Evolutionary conservation across 2,329 filamentous ascomycete species (phyloP), one percentile per base, ranked within the genome.

Genomic region (Thermothelomyces thermophilus): DNA sequence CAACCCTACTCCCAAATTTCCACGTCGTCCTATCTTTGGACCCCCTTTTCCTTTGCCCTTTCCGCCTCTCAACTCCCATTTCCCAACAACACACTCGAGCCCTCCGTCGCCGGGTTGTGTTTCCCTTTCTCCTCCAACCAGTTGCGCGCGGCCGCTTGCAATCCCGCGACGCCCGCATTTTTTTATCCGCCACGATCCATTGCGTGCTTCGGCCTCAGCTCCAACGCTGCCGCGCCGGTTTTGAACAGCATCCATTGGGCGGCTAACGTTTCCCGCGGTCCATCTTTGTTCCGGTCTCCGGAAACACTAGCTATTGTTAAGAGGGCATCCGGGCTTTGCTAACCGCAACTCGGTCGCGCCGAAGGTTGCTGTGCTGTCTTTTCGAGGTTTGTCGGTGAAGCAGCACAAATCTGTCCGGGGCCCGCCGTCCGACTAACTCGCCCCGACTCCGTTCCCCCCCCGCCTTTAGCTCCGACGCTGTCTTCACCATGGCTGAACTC

Each of bases 401-500:
- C 24, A 20, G 41, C 31, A n/a, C 35, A 17, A 26, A 5, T 26
- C 9, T 9, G 24, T 5, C 5, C 5, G 9, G 24, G 24, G 5
- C 24, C 5, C 24, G 24, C 24, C 24, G 5, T 9, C 26, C n/a
- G 26, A 26, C 37, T 20, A n/a, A 3, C 13, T 17, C 30, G 17
- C 2, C 34, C n/a, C 5, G 28, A 31, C 14, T 26, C 26, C 16
- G n/a, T 7, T 16, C 16, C 37, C 6, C 3, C 14, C n/a, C 17
- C 22, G 39, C 2, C 41, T 34, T 19, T 2, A 9, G 35, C 35
- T 39, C 14, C 28, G 17, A 44, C n/a, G 35, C n/a, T 35, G 4
- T 28, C 28, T 26, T 46, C 55, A 46, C 48, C 54, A 97, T 98
- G 93, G 89, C 91, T 60, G 87, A 95, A 77, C 83, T 98, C 66